phyloP scores from a whole-genome alignment of 139 green algal genomes.

The Volvox reticuliferus region DNA sequence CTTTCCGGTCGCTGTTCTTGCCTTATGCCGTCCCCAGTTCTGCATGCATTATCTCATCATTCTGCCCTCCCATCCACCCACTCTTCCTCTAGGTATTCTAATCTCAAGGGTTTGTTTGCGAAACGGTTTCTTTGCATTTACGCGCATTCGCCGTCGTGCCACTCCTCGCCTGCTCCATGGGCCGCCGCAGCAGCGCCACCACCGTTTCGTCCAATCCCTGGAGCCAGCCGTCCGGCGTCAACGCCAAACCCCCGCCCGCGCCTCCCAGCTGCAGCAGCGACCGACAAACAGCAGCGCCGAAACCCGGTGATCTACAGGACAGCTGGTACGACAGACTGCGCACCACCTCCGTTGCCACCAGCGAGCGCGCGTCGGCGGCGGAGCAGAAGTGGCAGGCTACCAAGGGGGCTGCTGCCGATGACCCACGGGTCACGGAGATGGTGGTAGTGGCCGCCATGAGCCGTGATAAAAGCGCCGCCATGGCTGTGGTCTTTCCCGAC shows the following conservation, averaged over 20 bases:
- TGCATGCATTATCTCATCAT: too few relatives aligned
- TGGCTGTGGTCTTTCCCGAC: constrained; percentile 17
- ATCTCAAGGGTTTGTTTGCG: too few relatives aligned
- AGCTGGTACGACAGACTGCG: constrained; percentile 39
- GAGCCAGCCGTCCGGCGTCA: constrained; percentile 29
- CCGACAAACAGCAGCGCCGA: constrained; percentile 10
- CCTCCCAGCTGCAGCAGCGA: constrained; percentile 23
- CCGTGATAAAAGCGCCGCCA: neutral
- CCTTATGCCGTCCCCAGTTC: too few relatives aligned
- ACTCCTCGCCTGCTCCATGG: constrained; percentile 26
- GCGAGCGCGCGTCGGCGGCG: constrained; percentile 3
- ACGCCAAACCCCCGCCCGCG: neutral
- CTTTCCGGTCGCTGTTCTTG: too few relatives aligned
- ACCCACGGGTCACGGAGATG: neutral
- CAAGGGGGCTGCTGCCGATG: neutral
- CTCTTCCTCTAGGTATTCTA: neutral
- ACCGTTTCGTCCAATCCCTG: constrained; percentile 36
- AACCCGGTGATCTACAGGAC: neutral
- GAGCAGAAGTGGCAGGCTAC: constrained; percentile 25
- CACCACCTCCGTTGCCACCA: constrained; percentile 21
- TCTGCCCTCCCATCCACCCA: neutral
- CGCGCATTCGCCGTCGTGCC: neutral
- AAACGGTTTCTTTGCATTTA: too few relatives aligned
- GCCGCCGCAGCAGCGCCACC: constrained; percentile 3
- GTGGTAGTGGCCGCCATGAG: neutral